phyloP scores from a whole-genome alignment of 73 alveolate species.

The Tetrahymena elliotti region DNA sequence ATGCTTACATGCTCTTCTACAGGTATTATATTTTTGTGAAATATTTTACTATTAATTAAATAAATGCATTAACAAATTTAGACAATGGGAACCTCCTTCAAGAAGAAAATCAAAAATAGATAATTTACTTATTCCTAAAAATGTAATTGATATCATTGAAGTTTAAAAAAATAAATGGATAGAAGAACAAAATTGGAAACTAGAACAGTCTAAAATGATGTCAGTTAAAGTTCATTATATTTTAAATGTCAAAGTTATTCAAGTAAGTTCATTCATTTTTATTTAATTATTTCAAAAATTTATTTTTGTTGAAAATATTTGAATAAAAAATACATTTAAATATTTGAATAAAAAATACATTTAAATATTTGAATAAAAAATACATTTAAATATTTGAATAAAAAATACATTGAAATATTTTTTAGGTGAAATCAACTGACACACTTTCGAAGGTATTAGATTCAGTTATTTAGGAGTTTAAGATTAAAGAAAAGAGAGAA shows the following conservation, averaged over 20 bases:
- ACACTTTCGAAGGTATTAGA: background rate
- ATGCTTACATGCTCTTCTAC: conserved; percentile 86
- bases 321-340: conserved; percentile 25
- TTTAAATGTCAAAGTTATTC: background rate
- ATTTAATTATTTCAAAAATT: background rate
- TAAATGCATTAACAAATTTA: too few relatives aligned
- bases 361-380: too few relatives aligned
- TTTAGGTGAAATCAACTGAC: background rate
- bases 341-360: too few relatives aligned
- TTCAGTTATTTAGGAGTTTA: background rate
- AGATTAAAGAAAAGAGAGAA: conserved; percentile 3
- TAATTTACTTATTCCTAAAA: background rate
- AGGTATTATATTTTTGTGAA: too few relatives aligned
- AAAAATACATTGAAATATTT: too few relatives aligned
- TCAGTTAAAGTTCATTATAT: background rate
- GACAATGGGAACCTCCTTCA: background rate
- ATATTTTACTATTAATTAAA: too few relatives aligned
- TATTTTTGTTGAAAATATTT: background rate
- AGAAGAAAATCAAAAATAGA: background rate
- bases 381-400: background rate
- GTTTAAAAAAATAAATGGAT: background rate
- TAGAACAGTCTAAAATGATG: background rate
- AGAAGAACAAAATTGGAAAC: background rate
- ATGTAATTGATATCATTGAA: background rate
- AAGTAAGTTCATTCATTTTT: background rate